These are phyloP conservation scores for Chaetomidium leptoderma DNA, from an alignment of 495 filamentous ascomycete species.

Conservation along the genomic window DNA sequence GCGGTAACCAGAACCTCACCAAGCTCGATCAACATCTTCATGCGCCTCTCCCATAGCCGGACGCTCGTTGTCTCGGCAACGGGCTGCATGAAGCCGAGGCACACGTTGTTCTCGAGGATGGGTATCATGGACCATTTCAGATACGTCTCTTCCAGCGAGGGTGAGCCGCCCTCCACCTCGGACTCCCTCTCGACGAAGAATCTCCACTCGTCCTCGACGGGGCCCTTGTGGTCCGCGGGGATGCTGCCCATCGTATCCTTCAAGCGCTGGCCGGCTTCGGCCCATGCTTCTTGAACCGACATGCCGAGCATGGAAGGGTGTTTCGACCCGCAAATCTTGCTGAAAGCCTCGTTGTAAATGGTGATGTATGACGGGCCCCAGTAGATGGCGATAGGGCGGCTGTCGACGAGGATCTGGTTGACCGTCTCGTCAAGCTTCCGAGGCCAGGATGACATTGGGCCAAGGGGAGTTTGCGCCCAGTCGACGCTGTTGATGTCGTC, in stretches of 20 bases:
- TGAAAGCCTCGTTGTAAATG: slow-evolving; percentile 46
- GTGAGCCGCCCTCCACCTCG: slow-evolving; percentile 33
- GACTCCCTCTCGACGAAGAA: slow-evolving; percentile 44
- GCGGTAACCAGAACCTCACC: slow-evolving; percentile 33
- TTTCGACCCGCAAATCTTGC: slow-evolving; percentile 35
- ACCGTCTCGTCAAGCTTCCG: slow-evolving; percentile 55
- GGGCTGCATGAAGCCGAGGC: slow-evolving; percentile 38
- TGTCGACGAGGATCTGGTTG: slow-evolving; percentile 59
- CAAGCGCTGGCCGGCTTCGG: slow-evolving; percentile 33
- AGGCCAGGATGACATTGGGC: slow-evolving; percentile 56
- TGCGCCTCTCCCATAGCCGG: slow-evolving; percentile 38
- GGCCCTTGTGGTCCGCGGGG: slow-evolving; percentile 21
- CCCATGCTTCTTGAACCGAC: slow-evolving; percentile 36
- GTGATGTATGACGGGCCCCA: slow-evolving; percentile 44
- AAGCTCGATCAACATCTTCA: slow-evolving; percentile 38
- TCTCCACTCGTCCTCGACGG: slow-evolving; percentile 36
- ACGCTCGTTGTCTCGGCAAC: slow-evolving; percentile 34
- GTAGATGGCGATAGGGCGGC: slow-evolving; percentile 56
- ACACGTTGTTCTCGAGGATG: slow-evolving; percentile 50
- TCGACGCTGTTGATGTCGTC: slow-evolving; percentile 39
- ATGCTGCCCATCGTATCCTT: slow-evolving; percentile 30
- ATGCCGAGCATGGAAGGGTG: slow-evolving; percentile 39
- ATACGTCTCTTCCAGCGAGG: slow-evolving; percentile 57
- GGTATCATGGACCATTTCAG: slow-evolving; percentile 60
- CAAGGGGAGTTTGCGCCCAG: slow-evolving; percentile 57